These are phyloP conservation scores for Filosporella fistucella DNA, from an alignment of 495 filamentous ascomycete genomes.

Conservation along the genomic window DNA sequence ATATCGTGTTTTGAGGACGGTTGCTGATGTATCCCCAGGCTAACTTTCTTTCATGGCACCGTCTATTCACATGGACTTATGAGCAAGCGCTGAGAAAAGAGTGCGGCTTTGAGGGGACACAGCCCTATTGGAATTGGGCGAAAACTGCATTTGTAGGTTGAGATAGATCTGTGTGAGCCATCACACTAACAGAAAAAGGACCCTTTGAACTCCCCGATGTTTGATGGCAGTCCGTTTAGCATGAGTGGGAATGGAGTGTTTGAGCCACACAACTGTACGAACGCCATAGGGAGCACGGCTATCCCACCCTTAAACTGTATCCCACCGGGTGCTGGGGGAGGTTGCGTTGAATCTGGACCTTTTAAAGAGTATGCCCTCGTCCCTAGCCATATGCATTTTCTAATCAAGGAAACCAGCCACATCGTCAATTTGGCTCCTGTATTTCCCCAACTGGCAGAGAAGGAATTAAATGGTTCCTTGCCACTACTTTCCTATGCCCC, in stretches of 20 bases:
- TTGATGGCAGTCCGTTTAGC: constrained; percentile 56
- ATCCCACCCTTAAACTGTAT: constrained; percentile 16
- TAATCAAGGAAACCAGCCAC: too few species aligned
- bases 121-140: constrained; percentile 61
- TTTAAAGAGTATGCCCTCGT: constrained; percentile 38
- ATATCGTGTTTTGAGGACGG: too few species aligned
- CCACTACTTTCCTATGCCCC: constrained; percentile 44
- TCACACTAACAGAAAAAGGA: constrained; percentile 13
- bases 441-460: too few species aligned
- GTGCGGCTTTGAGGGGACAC: constrained; percentile 58
- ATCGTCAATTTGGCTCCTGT: too few species aligned
- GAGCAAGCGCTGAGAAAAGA: constrained; percentile 65
- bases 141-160: constrained; percentile 33
- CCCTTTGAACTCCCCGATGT: constrained; percentile 54
- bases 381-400: too few species aligned
- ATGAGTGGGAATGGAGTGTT: constrained; percentile 57
- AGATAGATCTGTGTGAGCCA: constrained; percentile 37
- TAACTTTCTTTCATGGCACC: constrained; percentile 67
- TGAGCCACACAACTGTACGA: constrained; percentile 33
- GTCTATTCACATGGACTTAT: constrained; percentile 58
- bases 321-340: constrained; percentile 50
- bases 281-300: not conserved
- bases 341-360: constrained; percentile 56
- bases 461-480: too few species aligned
- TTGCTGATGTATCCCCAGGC: too few species aligned